A percentile compares a stretch with the other conserved stretches of the same genome.
These are phyloP conservation scores for Tetramitus jugosus DNA, from an alignment of 208 protist genomes.

Conservation along the genomic window DNA sequence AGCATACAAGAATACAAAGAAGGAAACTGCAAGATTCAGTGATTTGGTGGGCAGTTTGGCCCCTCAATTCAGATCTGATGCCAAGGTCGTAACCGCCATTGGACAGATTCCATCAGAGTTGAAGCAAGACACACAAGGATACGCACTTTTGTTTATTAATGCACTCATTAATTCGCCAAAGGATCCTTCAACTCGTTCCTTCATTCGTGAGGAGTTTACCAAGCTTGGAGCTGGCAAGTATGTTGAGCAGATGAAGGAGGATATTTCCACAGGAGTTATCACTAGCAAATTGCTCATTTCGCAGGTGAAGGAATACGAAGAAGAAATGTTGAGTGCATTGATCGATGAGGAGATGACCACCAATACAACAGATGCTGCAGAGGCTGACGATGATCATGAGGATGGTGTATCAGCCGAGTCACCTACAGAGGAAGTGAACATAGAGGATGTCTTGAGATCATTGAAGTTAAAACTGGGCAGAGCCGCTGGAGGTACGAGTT, in stretches of 20 bases:
- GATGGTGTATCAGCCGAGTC: neutral
- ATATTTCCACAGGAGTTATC: neutral
- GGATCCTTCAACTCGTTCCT: neutral
- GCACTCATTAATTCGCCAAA: neutral
- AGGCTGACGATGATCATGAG: neutral
- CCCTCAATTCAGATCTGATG: no score
- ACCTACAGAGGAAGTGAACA: neutral
- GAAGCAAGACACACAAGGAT: neutral
- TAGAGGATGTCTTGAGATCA: neutral
- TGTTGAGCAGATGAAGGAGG: neutral
- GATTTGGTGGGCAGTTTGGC: neutral
- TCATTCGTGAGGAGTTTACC: neutral
- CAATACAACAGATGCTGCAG: neutral
- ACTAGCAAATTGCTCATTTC: neutral
- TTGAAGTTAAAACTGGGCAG: neutral
- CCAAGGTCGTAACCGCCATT: neutral
- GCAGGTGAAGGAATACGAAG: neutral
- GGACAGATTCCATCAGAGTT: neutral
- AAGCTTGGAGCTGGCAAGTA: neutral
- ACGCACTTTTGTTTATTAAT: neutral
- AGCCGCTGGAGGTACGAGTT: neutral
- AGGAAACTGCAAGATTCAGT: neutral
- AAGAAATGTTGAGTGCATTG: slow-evolving; percentile 9
- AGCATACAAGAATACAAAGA: neutral
- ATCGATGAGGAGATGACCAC: neutral